Evolutionary conservation across 768 basidiomycete species (phyloP), one percentile per base, ranked within the genome.

Genomic region (Boletellus ananas): DNA sequence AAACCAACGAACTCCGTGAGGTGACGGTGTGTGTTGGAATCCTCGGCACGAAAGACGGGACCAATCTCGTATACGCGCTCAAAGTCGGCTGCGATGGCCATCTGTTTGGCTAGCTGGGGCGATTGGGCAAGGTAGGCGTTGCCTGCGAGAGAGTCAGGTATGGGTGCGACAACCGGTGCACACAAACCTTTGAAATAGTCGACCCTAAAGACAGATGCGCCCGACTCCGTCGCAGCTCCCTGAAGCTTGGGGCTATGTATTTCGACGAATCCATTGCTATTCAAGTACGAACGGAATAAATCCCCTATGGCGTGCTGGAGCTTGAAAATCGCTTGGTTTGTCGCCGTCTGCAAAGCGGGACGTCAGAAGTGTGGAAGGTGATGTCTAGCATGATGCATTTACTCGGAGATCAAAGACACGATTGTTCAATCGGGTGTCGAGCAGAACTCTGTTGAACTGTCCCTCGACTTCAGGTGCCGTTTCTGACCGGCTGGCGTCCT

Each of bases 221-320:
- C 96, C 12, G 87, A 90, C 72, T 98, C 96, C 2, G 96, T 98
- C 9, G 96, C 94, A 31, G 96, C 88, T 36, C 91, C 94, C 67
- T 97, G 94, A 3, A 99, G 78, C 72, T 98, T 99, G 6, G 96
- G 96, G 53, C 90, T 94, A 71, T 98, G 95, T 54, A 99, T 98
- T 70, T 98, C 95, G 45, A 81, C 82, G 66, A 98, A 98, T 18
- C 85, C 83, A 45, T 87, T 73, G 20, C 63, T 65, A 55, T 81
- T 79, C 49, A 99, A 75, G 72, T 80, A 87, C 43, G 87, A 79
- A 38, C 94, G 83, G 85, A 97, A 98, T 39, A 94, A 71, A 47
- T 86, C 79, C 53, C 90, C 84, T 42, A 98, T 86, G n/a, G 77
- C 94, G 34, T 89, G 83, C 64, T 95, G 94, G 44, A 99, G 68